These are phyloP conservation scores for Penicillium sclerotiorum DNA, from an alignment of 2,329 filamentous ascomycete species.

Conservation along the genomic window DNA sequence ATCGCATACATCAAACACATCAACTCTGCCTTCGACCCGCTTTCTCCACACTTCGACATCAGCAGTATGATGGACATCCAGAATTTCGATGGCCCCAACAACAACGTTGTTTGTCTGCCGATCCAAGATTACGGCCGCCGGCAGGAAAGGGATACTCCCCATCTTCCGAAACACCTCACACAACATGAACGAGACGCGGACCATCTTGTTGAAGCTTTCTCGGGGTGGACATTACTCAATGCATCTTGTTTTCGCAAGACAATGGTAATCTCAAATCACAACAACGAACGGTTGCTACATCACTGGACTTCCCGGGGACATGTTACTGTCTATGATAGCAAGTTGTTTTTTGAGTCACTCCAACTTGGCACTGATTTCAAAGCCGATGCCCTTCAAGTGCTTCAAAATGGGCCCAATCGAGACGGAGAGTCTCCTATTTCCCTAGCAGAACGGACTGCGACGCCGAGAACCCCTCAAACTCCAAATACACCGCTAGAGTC, in stretches of 20 bases:
- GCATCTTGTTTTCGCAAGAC: constrained; percentile 36
- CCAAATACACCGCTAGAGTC: background rate
- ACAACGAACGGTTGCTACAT: background rate
- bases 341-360: constrained; percentile 3
- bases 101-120: constrained; percentile 33
- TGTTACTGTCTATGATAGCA: background rate
- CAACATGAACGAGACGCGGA: constrained; percentile 37
- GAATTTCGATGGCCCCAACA: constrained; percentile 26
- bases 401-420: background rate
- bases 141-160: constrained; percentile 23
- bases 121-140: constrained; percentile 34
- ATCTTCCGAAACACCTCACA: constrained; percentile 28
- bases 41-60: constrained; percentile 9
- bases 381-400: background rate
- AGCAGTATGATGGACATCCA: constrained; percentile 24
- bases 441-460: background rate
- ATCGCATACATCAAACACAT: constrained; percentile 27
- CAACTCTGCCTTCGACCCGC: constrained; percentile 20
- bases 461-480: background rate
- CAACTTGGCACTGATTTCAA: too few relatives aligned
- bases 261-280: constrained; percentile 23
- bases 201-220: constrained; percentile 42
- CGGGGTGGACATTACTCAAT: constrained; percentile 40
- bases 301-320: constrained; percentile 22
- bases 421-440: background rate